Conservation (phyloP, 192 early-diverging fungal species). For the Geranomyces variabilis region DNA sequence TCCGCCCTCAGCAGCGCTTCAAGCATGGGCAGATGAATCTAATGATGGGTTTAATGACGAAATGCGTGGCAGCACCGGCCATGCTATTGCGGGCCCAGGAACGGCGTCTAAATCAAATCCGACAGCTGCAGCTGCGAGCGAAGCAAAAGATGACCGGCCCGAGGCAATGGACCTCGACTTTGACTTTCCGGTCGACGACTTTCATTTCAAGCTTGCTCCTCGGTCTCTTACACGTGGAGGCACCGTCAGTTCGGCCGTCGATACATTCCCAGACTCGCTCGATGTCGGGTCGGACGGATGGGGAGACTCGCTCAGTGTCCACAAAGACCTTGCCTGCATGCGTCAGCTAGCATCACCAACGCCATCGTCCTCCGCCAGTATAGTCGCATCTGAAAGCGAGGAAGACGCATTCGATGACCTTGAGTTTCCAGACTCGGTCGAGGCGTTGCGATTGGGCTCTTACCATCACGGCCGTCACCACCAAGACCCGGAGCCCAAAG, state of each 20-base stretch:
- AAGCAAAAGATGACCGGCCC: not conserved
- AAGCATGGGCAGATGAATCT: not conserved
- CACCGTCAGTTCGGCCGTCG: not conserved
- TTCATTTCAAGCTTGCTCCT: constrained; percentile 2
- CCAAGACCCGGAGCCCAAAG: constrained; percentile 3
- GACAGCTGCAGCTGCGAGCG: no score
- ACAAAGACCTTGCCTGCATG: constrained; percentile 10
- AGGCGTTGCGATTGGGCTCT: constrained; percentile 9
- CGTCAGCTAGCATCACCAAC: constrained; percentile 36
- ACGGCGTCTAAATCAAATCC: no score
- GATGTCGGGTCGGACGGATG: constrained; percentile 7
- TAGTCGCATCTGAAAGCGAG: constrained; percentile 49
- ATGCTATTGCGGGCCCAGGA: not conserved
- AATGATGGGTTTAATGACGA: not conserved
- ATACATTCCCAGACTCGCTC: not conserved
- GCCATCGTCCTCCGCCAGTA: constrained; percentile 45
- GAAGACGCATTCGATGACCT: constrained; percentile 51
- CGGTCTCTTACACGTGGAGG: not conserved
- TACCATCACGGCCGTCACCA: not conserved
- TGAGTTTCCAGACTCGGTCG: constrained; percentile 34
- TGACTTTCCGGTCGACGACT: constrained; percentile 16
- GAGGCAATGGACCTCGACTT: constrained; percentile 25
- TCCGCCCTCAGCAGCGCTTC: not conserved
- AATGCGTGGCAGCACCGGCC: not conserved
- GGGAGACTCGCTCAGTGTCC: constrained; percentile 2